Evolutionary conservation across 768 basidiomycete genomes (phyloP).

Genomic region (Pisolithus microcarpus): DNA sequence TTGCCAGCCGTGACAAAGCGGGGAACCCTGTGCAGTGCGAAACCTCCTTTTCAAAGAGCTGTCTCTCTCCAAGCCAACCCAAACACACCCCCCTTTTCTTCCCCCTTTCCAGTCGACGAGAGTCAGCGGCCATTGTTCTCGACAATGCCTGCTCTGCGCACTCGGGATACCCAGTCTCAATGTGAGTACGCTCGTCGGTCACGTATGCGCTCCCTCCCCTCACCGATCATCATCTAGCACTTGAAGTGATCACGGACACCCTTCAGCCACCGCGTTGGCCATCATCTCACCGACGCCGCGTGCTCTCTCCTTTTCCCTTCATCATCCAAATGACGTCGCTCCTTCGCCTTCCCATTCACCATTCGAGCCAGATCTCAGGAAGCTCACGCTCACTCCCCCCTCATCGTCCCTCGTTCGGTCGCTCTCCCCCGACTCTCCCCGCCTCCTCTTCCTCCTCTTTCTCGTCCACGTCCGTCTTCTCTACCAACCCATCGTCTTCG

Average conservation of each 20-base stretch:
- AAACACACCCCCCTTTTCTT: conserved; percentile 20
- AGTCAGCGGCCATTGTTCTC: conserved; percentile 26
- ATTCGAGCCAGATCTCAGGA: conserved; percentile 62
- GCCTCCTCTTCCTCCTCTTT: conserved; percentile 29
- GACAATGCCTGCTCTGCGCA: conserved; percentile 70
- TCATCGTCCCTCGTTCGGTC: conserved; percentile 32
- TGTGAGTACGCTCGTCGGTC: conserved; percentile 26
- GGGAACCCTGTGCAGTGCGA: conserved; percentile 39
- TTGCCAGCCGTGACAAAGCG: conserved; percentile 41
- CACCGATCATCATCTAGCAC: conserved; percentile 36
- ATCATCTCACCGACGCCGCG: conserved; percentile 58
- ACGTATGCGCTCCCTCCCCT: not conserved
- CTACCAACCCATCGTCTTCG: conserved; percentile 30
- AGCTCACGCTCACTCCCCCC: conserved; percentile 39
- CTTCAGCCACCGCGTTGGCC: conserved; percentile 45
- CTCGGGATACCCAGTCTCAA: conserved; percentile 62
- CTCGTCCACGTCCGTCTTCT: conserved; percentile 36
- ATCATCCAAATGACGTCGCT: conserved; percentile 34
- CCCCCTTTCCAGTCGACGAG: conserved; percentile 21
- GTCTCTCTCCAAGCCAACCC: conserved; percentile 21
- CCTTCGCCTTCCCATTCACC: conserved; percentile 65
- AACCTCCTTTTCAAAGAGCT: conserved; percentile 35
- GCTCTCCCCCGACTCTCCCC: conserved; percentile 37
- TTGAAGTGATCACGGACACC: conserved; percentile 69
- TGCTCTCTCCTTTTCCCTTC: conserved; percentile 40